Percentiles rank a stretch among this genome's conserved stretches.
Conservation (phyloP, 306 rosid genomes). For the Quillaja saponaria region DNA sequence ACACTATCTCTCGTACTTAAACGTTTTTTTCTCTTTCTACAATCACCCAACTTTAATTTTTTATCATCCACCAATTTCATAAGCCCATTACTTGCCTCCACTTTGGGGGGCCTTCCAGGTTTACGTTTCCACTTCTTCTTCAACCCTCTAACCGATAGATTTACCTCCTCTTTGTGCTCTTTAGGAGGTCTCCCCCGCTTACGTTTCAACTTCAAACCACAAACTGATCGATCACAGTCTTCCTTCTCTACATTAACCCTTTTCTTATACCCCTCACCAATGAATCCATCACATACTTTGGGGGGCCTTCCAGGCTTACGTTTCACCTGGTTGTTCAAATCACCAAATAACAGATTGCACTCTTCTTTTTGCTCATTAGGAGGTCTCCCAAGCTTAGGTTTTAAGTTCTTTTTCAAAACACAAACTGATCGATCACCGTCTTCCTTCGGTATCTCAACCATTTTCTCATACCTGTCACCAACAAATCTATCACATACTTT, state of each 20-base stretch:
- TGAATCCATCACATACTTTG: constrained; percentile 26
- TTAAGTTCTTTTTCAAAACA: too few species aligned
- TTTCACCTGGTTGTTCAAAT: too few species aligned
- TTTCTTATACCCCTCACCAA: constrained; percentile 14
- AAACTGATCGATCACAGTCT: constrained; percentile 19
- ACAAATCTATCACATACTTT: too few species aligned
- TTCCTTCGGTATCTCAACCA: too few species aligned
- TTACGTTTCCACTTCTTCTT: constrained; percentile 34
- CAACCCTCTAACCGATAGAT: constrained; percentile 11
- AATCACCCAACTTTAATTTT: constrained; percentile 33
- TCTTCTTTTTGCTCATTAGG: too few species aligned
- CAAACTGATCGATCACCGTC: too few species aligned
- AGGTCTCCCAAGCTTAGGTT: too few species aligned
- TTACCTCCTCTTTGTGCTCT: constrained; percentile 23
- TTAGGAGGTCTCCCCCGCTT: constrained; percentile 38
- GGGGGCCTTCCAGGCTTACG: too few species aligned
- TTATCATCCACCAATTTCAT: constrained; percentile 26
- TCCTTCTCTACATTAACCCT: constrained; percentile 19
- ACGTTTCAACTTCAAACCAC: constrained; percentile 30
- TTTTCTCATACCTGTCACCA: too few species aligned
- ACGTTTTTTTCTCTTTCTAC: constrained; percentile 19
- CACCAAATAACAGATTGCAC: too few species aligned
- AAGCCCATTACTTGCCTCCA: constrained; percentile 28
- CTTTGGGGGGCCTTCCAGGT: constrained; percentile 51
- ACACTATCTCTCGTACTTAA: constrained; percentile 31